These are phyloP conservation scores for Aureobasidium mangrovei DNA, from an alignment of 2,329 filamentous ascomycete genomes.

Conservation along the genomic window DNA sequence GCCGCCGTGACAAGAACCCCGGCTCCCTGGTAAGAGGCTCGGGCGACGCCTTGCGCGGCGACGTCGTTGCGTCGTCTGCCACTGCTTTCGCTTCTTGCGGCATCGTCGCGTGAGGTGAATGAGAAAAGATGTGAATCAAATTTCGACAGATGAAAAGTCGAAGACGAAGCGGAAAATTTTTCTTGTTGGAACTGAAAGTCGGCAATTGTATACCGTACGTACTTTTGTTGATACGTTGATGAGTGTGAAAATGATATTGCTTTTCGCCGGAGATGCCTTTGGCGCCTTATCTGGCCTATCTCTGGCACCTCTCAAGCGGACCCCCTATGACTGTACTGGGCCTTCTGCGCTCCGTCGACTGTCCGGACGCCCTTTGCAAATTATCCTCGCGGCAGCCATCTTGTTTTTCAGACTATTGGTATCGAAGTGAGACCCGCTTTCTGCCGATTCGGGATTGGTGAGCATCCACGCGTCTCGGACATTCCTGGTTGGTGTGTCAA, in stretches of 20 bases:
- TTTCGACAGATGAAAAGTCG: not conserved
- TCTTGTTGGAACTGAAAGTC: too few species aligned
- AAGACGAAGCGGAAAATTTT: not conserved
- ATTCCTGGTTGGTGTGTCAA: not conserved
- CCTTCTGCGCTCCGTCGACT: too few species aligned
- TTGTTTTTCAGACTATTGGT: not conserved
- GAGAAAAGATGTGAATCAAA: not conserved
- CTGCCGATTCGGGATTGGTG: not conserved
- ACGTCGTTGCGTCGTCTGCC: conserved; percentile 2
- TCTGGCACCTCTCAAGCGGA: not conserved
- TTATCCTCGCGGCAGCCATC: not conserved
- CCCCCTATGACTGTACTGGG: conserved; percentile 5
- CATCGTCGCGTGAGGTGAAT: not conserved
- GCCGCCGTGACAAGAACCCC: conserved; percentile 21
- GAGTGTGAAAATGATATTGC: not conserved
- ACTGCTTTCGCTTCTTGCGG: conserved; percentile 7
- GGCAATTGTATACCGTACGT: not conserved
- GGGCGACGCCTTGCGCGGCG: not conserved
- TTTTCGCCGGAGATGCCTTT: not conserved
- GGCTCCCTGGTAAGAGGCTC: conserved; percentile 6
- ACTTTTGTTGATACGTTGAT: too few species aligned
- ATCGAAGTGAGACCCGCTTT: conserved; percentile 8
- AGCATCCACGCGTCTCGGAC: not conserved
- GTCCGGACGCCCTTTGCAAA: not conserved
- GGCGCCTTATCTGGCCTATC: conserved; percentile 5